Conservation (phyloP, 768 basidiomycete species). For the Hemileccinum impolitum region DNA sequence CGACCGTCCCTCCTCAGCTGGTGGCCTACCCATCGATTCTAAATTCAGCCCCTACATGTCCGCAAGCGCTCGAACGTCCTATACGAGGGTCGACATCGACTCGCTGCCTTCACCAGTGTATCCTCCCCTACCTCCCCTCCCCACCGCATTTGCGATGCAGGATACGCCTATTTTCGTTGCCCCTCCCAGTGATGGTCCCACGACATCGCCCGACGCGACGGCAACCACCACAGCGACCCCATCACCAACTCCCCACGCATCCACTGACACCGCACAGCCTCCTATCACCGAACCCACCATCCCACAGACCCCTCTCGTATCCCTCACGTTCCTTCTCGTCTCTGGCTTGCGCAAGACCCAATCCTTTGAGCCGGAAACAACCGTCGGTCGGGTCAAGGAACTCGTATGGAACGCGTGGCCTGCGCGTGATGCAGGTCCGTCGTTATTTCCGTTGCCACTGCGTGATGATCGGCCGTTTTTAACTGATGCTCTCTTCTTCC, state of each 20-base stretch:
- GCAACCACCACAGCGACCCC: conserved; percentile 2
- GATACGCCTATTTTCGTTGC: neutral
- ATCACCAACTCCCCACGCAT: conserved; percentile 6
- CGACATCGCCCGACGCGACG: neutral
- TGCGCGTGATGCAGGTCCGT: conserved; percentile 42
- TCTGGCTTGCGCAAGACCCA: conserved; percentile 67
- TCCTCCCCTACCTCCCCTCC: conserved; percentile 24
- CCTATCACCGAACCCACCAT: conserved; percentile 21
- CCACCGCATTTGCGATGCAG: conserved; percentile 7
- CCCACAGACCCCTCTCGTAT: conserved; percentile 62
- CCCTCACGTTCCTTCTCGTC: conserved; percentile 69
- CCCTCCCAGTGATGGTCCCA: neutral
- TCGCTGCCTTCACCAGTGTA: conserved; percentile 18
- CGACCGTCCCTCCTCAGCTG: conserved; percentile 23
- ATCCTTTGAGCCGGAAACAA: conserved; percentile 71
- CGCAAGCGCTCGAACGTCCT: conserved; percentile 50
- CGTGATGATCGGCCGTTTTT: conserved; percentile 13
- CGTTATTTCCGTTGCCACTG: conserved; percentile 7
- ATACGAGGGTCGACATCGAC: conserved; percentile 47
- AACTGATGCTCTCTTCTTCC: conserved; percentile 1
- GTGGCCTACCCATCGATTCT: conserved; percentile 6
- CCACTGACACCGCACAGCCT: conserved; percentile 3
- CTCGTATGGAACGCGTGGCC: conserved; percentile 84
- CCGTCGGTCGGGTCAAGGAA: conserved; percentile 77
- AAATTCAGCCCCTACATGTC: conserved; percentile 28